phyloP scores from a whole-genome alignment of 306 rosid genomes.

The Sicyos edulis region DNA sequence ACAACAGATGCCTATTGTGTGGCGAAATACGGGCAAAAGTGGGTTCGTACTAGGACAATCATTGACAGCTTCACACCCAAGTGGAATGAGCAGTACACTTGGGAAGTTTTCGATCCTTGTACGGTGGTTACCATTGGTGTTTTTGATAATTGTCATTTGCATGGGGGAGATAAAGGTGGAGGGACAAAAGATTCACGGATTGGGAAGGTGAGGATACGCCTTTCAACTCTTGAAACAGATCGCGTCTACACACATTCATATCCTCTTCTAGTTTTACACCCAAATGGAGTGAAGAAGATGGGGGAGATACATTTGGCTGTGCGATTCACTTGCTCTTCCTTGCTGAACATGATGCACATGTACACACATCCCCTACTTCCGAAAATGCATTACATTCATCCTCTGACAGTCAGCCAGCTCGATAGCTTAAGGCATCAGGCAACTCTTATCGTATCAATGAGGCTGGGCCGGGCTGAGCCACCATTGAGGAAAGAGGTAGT shows the following conservation, averaged over 20 bases:
- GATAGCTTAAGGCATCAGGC: slow-evolving; percentile 95
- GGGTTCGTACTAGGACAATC: slow-evolving; percentile 96
- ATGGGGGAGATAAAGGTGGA: slow-evolving; percentile 67
- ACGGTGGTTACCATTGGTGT: slow-evolving; percentile 89
- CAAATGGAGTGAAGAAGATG: slow-evolving; percentile 92
- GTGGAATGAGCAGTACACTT: slow-evolving; percentile 97
- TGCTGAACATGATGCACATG: slow-evolving; percentile 98
- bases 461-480: slow-evolving; percentile 88
- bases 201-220: slow-evolving; percentile 93
- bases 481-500: slow-evolving; percentile 87
- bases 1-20: slow-evolving; percentile 92
- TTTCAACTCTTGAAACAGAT: slow-evolving; percentile 89
- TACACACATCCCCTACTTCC: slow-evolving; percentile 87
- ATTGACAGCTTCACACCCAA: slow-evolving; percentile 78
- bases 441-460: slow-evolving; percentile 74
- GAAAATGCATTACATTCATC: slow-evolving; percentile 90
- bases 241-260: slow-evolving; percentile 88
- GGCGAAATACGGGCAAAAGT: slow-evolving; percentile 92
- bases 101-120: slow-evolving; percentile 98
- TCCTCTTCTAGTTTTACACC: slow-evolving; percentile 80
- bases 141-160: slow-evolving; percentile 89
- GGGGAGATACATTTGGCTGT: slow-evolving; percentile 98
- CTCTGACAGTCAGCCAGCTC: slow-evolving; percentile 85
- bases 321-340: slow-evolving; percentile 82
- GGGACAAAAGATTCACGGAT: slow-evolving; percentile 66